Conservation (phyloP, 2,329 filamentous ascomycete genomes). For the Colletotrichum cereale region DNA sequence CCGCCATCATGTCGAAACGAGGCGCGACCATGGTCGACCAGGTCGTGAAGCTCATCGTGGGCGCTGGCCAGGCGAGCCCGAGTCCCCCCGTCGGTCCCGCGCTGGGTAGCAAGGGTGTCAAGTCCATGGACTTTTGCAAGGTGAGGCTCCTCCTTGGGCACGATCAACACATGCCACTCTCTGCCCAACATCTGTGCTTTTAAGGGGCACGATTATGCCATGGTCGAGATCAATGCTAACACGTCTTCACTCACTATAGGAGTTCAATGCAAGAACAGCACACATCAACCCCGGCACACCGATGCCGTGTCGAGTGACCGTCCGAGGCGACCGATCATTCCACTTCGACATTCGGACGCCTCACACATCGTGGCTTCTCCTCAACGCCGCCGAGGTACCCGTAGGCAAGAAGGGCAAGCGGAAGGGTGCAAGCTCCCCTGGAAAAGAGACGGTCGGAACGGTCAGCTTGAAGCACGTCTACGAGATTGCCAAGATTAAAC, state of each 20-base stretch:
- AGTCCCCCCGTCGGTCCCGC: slow-evolving; percentile 97
- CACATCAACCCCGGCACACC: slow-evolving; percentile 87
- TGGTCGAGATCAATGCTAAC: slow-evolving; percentile 40
- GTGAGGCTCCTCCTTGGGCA: slow-evolving; percentile 58
- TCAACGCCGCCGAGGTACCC: slow-evolving; percentile 84
- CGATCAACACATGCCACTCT: slow-evolving; percentile 35
- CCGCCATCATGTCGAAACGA: slow-evolving; percentile 64
- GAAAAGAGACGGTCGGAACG: slow-evolving; percentile 82
- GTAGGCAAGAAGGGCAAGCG: slow-evolving; percentile 80
- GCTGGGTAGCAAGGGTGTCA: slow-evolving; percentile 96
- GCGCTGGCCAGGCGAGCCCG: slow-evolving; percentile 93
- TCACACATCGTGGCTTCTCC: slow-evolving; percentile 90
- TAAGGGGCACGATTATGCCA: slow-evolving; percentile 15
- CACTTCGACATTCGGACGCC: slow-evolving; percentile 94
- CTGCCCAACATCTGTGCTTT: slow-evolving; percentile 33
- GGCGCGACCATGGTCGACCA: slow-evolving; percentile 66
- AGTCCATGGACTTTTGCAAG: slow-evolving; percentile 99
- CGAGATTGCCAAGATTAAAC: slow-evolving; percentile 98
- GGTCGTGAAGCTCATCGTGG: slow-evolving; percentile 97
- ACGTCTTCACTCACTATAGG: slow-evolving; percentile 63
- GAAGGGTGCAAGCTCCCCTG: slow-evolving; percentile 81
- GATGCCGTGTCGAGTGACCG: slow-evolving; percentile 89
- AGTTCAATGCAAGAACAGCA: slow-evolving; percentile 95
- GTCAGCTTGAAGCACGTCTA: slow-evolving; percentile 96
- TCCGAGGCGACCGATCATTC: slow-evolving; percentile 94